Conservation (phyloP, 768 basidiomycete species). For the Suillus bovinus region DNA sequence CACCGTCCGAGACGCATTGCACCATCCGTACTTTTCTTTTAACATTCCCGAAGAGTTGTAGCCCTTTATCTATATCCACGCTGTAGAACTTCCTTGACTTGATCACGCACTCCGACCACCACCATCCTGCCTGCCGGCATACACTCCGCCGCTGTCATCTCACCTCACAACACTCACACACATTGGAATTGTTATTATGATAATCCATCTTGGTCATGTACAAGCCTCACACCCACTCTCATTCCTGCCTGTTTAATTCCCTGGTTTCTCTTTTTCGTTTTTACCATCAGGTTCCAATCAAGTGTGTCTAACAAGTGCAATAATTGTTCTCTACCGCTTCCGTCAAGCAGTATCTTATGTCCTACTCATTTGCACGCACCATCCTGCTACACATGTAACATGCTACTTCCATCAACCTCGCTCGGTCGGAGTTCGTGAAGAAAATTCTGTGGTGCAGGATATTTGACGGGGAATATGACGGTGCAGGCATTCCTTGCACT, state of each 20-base stretch:
- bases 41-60: conserved; percentile 70
- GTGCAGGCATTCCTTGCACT: background rate
- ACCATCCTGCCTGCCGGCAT: background rate
- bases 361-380: conserved; percentile 22
- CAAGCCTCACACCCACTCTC: conserved; percentile 35
- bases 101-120: conserved; percentile 2
- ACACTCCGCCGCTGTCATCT: conserved; percentile 3
- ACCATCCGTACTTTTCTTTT: conserved; percentile 82
- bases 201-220: conserved; percentile 39
- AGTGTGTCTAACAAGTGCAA: conserved; percentile 30
- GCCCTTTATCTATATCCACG: conserved; percentile 36
- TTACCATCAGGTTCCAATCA: conserved; percentile 18
- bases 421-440: conserved; percentile 15
- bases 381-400: conserved; percentile 23
- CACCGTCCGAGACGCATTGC: conserved; percentile 83
- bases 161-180: conserved; percentile 15
- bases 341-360: conserved; percentile 34
- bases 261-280: conserved; percentile 17
- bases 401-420: conserved; percentile 16
- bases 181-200: conserved; percentile 35
- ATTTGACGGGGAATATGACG: conserved; percentile 5
- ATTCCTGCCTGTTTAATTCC: conserved; percentile 30
- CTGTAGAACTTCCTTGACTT: conserved; percentile 31
- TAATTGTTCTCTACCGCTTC: conserved; percentile 24
- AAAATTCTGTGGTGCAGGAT: conserved; percentile 2